Percentiles rank a stretch among this genome's conserved stretches.
phyloP scores from a whole-genome alignment of 768 basidiomycete species.

The Hortiboletus campestris region DNA sequence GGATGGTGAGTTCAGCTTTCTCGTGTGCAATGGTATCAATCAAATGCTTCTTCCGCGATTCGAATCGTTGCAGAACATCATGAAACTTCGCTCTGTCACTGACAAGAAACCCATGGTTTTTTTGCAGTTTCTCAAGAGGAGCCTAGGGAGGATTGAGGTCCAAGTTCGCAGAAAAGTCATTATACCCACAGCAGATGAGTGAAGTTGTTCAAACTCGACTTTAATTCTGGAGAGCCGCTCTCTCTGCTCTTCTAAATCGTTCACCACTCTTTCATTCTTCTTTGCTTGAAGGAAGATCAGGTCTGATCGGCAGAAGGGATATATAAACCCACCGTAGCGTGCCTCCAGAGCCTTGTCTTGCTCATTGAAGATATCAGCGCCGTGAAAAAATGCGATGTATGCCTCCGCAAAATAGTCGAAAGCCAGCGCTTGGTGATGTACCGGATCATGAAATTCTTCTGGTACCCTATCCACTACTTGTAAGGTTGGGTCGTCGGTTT shows the following conservation, averaged over 20 bases:
- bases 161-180: not conserved
- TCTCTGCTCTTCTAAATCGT: constrained; percentile 59
- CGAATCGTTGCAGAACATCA: constrained; percentile 68
- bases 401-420: constrained; percentile 70
- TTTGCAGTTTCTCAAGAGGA: constrained; percentile 60
- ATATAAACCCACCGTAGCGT: constrained; percentile 60
- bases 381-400: constrained; percentile 66
- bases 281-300: constrained; percentile 43
- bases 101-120: constrained; percentile 60
- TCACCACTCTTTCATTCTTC: constrained; percentile 67
- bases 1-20: constrained; percentile 58
- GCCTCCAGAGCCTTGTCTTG: constrained; percentile 69
- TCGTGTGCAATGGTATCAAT: constrained; percentile 65
- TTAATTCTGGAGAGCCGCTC: constrained; percentile 46
- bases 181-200: constrained; percentile 54
- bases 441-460: constrained; percentile 71
- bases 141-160: constrained; percentile 39
- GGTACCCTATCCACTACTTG: constrained; percentile 61
- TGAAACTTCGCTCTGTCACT: constrained; percentile 79
- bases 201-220: constrained; percentile 55
- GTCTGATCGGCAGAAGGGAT: not conserved
- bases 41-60: constrained; percentile 64
- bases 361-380: constrained; percentile 65
- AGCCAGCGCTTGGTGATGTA: constrained; percentile 75
- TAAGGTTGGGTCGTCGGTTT: constrained; percentile 65